A percentile compares a stretch with the other conserved stretches of the same genome.
These are phyloP conservation scores for Magnolia kwangsiensis DNA, from an alignment of 164 flowering plant species.

Conservation along the genomic window DNA sequence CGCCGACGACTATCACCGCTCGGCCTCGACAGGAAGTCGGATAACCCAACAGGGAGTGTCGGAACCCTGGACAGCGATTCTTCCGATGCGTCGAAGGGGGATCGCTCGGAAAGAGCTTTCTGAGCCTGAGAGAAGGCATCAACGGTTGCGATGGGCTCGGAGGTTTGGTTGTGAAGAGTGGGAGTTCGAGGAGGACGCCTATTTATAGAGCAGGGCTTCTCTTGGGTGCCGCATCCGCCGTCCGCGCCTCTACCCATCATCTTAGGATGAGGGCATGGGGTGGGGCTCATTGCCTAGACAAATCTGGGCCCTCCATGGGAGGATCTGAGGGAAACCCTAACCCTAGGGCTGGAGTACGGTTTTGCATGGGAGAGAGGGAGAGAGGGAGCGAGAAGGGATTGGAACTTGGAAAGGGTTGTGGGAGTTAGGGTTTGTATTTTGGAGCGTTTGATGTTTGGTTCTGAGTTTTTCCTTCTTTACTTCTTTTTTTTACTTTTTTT, in stretches of 20 bases:
- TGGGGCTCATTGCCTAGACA: constrained; percentile 38
- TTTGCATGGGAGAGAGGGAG: constrained; percentile 1
- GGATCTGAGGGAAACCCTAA: constrained; percentile 25
- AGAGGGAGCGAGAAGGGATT: background rate
- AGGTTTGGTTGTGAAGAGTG: background rate
- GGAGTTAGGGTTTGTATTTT: background rate
- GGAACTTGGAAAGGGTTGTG: background rate
- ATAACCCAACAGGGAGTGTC: constrained; percentile 60
- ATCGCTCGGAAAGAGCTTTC: constrained; percentile 61
- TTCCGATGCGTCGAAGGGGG: constrained; percentile 62
- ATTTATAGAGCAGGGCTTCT: constrained; percentile 36
- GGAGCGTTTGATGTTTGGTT: background rate
- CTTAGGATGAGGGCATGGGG: constrained; percentile 43
- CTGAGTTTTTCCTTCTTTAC: background rate
- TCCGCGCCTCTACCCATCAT: constrained; percentile 67
- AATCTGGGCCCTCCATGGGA: constrained; percentile 33
- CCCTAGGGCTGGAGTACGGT: constrained; percentile 3
- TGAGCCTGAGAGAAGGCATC: constrained; percentile 65
- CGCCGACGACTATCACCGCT: constrained; percentile 30
- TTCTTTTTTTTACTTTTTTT: too few relatives aligned
- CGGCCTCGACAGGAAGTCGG: constrained; percentile 42
- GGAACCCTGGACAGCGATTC: constrained; percentile 38
- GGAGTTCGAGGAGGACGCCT: constrained; percentile 13
- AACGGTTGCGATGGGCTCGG: constrained; percentile 10
- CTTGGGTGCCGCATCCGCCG: constrained; percentile 51